These are phyloP conservation scores for Pythium aristosporum DNA, from an alignment of 352 stramenopile genomes.

Conservation along the genomic window DNA sequence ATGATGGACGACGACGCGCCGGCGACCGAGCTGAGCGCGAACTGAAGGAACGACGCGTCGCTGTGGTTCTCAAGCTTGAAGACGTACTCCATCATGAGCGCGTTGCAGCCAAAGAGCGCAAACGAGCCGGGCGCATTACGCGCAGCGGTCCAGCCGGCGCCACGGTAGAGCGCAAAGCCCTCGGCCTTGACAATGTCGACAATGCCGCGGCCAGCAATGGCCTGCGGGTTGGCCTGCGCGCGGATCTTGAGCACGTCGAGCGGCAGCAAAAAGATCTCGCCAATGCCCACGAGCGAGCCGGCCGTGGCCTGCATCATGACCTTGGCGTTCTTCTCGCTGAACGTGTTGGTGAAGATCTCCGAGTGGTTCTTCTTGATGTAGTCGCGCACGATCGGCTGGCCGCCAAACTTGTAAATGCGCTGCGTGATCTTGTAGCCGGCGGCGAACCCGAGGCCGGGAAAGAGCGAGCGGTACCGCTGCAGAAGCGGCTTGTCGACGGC, in stretches of 20 bases:
- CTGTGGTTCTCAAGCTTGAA: conserved; percentile 91
- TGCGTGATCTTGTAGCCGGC: conserved; percentile 96
- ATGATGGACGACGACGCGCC: conserved; percentile 83
- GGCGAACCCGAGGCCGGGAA: conserved; percentile 92
- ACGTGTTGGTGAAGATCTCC: conserved; percentile 84
- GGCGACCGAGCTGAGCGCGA: conserved; percentile 86
- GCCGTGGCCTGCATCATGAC: conserved; percentile 92
- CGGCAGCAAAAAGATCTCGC: conserved; percentile 93
- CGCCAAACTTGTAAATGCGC: conserved; percentile 97
- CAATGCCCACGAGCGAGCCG: conserved; percentile 92
- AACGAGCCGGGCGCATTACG: conserved; percentile 95
- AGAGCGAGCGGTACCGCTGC: conserved; percentile 85
- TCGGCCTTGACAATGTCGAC: conserved; percentile 93
- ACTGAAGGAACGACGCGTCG: conserved; percentile 91
- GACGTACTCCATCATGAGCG: conserved; percentile 87
- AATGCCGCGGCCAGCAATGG: conserved; percentile 89
- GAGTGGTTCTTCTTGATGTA: conserved; percentile 90
- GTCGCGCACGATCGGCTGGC: conserved; percentile 93
- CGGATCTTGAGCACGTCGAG: conserved; percentile 98
- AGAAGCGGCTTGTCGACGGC: conserved; percentile 75
- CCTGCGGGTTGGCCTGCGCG: conserved; percentile 93
- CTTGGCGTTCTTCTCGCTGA: conserved; percentile 92
- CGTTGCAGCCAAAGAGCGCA: conserved; percentile 93
- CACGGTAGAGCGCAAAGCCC: conserved; percentile 90
- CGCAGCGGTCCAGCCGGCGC: conserved; percentile 89